Conservation (phyloP, 768 basidiomycete genomes). For the Suillus ampliporus region DNA sequence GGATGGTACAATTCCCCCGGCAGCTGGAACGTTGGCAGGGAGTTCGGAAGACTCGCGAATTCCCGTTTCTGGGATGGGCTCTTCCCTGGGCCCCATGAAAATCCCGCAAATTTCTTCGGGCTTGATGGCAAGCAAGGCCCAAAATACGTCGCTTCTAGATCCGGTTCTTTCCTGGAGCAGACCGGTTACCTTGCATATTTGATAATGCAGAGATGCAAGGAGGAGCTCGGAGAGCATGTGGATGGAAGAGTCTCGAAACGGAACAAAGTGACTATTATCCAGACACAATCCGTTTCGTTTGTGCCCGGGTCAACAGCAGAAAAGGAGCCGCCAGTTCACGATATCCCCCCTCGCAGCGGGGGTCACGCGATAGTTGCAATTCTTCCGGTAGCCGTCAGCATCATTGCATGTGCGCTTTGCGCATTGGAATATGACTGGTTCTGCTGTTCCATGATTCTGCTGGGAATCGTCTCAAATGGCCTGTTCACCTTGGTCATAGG, state of each 20-base stretch:
- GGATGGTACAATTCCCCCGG: conserved; percentile 44
- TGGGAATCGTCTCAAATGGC: conserved; percentile 28
- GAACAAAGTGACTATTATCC: conserved; percentile 23
- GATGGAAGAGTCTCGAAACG: conserved; percentile 21
- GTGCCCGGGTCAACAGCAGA: background rate
- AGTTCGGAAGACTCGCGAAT: conserved; percentile 33
- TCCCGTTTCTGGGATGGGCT: conserved; percentile 30
- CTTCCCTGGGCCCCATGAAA: conserved; percentile 28
- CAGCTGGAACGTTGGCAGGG: conserved; percentile 34
- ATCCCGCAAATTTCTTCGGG: conserved; percentile 28
- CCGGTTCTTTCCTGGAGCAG: conserved; percentile 30
- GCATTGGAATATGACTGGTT: conserved; percentile 25
- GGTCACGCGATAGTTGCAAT: conserved; percentile 1
- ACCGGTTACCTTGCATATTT: conserved; percentile 38
- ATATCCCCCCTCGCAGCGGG: background rate
- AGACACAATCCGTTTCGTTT: background rate
- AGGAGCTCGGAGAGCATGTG: background rate
- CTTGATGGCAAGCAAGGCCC: conserved; percentile 35
- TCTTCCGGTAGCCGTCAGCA: conserved; percentile 17
- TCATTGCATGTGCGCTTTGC: conserved; percentile 17
- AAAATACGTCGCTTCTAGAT: conserved; percentile 28
- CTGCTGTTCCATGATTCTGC: conserved; percentile 24
- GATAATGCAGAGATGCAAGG: conserved; percentile 24
- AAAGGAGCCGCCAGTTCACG: background rate
- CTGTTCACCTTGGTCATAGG: conserved; percentile 21